Evolutionary conservation across 129 eudicot genomes (phyloP), one percentile per base, ranked within the genome.

Genomic region (Mikania micrantha): DNA sequence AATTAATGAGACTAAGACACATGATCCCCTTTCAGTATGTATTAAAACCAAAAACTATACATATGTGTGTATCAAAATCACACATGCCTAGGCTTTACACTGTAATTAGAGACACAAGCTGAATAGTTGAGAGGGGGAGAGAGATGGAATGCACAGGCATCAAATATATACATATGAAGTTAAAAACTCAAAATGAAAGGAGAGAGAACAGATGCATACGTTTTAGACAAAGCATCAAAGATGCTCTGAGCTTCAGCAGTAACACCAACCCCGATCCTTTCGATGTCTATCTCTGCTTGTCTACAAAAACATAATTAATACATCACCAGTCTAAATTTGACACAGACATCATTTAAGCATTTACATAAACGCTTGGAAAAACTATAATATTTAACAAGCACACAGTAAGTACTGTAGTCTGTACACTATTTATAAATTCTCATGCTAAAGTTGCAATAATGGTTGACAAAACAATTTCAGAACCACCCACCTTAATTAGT

Each of bases 221-320:
- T 94, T 83, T 90, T 94, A 0, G 97, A 89, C 78, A 94, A 79
- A 41, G 99, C 97, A 78, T 94, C 99, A 58, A 94, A 94, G 54
- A 94, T 74, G 76, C 70, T 89, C 80, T 94, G 99, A 35, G 90
- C 99, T 74, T 94, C 93, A 11, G 84, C 65, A 45, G 97, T 87
- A 45, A 94, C 99, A 62, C 99, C 99, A 56, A 94, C 97, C 4
- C 99, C 99, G 49, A 94, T 84, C 85, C 99, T 89, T 77, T 89
- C 99, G 19, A 92, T 84, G 42, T 93, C 98, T 31, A 82, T 70
- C 88, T 88, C 96, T 11, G 99, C 99, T 83, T 94, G 99, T 78
- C 99, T 94, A 70, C 63, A 77, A 69, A 9, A 74, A 68, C 59
- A 62, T 62, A 40, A 74, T 63, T 32, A 66, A 61, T 22, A 36